A percentile compares a stretch with the other conserved stretches of the same genome.
Conservation (phyloP, 805 yeast species). For the Ogataea polymorpha region DNA sequence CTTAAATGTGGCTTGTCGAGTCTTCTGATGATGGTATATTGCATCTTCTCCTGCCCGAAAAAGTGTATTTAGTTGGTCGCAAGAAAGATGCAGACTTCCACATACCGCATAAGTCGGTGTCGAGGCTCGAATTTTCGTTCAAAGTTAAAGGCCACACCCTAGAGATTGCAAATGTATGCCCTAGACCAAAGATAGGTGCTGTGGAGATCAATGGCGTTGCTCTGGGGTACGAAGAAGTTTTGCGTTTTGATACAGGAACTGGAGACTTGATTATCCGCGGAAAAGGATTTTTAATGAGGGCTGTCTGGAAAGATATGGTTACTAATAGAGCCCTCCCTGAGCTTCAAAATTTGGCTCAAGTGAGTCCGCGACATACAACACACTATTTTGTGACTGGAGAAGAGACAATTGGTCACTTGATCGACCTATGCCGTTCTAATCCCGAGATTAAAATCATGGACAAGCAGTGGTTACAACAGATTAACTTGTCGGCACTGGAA, state of each 20-base stretch:
- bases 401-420: neutral
- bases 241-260: neutral
- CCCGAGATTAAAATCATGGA: neutral
- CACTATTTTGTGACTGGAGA: slow-evolving; percentile 1
- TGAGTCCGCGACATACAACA: neutral
- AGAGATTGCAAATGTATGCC: slow-evolving; percentile 9
- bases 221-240: slow-evolving; percentile 7
- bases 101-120: slow-evolving; percentile 12
- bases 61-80: slow-evolving; percentile 13
- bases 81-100: slow-evolving; percentile 16
- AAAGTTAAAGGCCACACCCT: slow-evolving; percentile 4
- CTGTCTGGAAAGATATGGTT: slow-evolving; percentile 6
- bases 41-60: slow-evolving; percentile 8
- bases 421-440: slow-evolving; percentile 2
- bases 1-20: slow-evolving; percentile 16
- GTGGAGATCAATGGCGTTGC: slow-evolving; percentile 8
- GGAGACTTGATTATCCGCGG: slow-evolving; percentile 7
- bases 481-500: neutral
- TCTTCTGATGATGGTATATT: slow-evolving; percentile 4
- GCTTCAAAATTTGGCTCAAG: slow-evolving; percentile 1
- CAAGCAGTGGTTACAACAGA: neutral
- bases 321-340: slow-evolving; percentile 3
- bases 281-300: slow-evolving; percentile 6
- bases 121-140: slow-evolving; percentile 13
- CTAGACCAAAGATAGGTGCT: slow-evolving; percentile 10